These are phyloP conservation scores for Licmophora abbreviata DNA, from an alignment of 108 stramenopile genomes.

Conservation along the genomic window DNA sequence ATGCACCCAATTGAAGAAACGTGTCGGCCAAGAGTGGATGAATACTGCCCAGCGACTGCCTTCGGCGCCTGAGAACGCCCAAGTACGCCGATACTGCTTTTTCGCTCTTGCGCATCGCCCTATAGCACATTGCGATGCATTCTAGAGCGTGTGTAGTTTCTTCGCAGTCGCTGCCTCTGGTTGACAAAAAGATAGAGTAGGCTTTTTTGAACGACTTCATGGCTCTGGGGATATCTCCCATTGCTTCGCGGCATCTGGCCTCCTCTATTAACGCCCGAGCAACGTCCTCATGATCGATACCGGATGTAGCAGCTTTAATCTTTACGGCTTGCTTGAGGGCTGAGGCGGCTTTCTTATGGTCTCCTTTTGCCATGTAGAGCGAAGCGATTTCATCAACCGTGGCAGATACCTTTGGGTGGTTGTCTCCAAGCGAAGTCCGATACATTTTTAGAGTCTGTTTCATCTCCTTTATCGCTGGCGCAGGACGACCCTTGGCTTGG, in stretches of 20 bases:
- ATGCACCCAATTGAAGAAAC: constrained; percentile 39
- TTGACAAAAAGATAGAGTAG: constrained; percentile 43
- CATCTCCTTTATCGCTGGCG: constrained; percentile 45
- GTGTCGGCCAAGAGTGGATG: constrained; percentile 40
- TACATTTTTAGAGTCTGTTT: constrained; percentile 47
- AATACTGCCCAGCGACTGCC: constrained; percentile 24
- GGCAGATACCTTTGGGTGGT: constrained; percentile 31
- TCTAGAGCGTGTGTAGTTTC: constrained; percentile 31
- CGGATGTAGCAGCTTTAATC: constrained; percentile 44
- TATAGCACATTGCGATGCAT: constrained; percentile 38
- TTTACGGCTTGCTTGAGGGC: constrained; percentile 58
- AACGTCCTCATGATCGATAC: constrained; percentile 34
- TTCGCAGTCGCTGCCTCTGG: constrained; percentile 33
- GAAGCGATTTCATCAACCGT: constrained; percentile 51
- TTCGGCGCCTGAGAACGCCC: constrained; percentile 42
- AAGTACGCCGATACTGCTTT: constrained; percentile 47
- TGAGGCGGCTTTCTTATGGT: constrained; percentile 42
- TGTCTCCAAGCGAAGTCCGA: constrained; percentile 41
- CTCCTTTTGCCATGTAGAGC: constrained; percentile 42
- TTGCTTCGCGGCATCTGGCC: constrained; percentile 44
- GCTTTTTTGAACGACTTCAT: constrained; percentile 54
- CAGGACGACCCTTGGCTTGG: constrained; percentile 31
- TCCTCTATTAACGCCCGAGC: constrained; percentile 35
- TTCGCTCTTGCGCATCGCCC: constrained; percentile 37
- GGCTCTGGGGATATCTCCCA: constrained; percentile 37